phyloP scores from a whole-genome alignment of 2,329 filamentous ascomycete species.

The Alternaria rosae region DNA sequence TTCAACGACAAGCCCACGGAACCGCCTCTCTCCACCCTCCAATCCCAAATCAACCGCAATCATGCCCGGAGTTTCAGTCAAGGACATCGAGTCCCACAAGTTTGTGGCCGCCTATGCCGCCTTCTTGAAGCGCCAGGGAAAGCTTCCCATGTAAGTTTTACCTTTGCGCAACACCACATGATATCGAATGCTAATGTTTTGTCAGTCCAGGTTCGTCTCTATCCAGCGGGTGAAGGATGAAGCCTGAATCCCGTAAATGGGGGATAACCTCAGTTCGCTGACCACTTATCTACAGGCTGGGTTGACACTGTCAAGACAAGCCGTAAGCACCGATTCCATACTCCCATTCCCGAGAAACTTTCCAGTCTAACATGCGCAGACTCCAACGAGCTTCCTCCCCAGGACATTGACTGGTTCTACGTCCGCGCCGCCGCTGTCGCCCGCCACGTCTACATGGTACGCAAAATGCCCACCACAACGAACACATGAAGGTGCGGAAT shows the following conservation, averaged over 20 bases:
- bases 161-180: neutral
- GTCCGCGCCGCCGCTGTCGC: constrained; percentile 91
- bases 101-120: constrained; percentile 86
- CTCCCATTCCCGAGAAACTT: neutral
- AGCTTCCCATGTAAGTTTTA: constrained; percentile 72
- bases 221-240: constrained; percentile 49
- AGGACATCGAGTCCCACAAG: constrained; percentile 89
- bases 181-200: constrained; percentile 27
- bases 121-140: constrained; percentile 94
- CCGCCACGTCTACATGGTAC: constrained; percentile 89
- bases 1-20: constrained; percentile 33
- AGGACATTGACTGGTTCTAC: constrained; percentile 97
- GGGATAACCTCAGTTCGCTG: constrained; percentile 56
- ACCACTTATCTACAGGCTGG: constrained; percentile 76
- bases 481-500: neutral
- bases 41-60: constrained; percentile 61
- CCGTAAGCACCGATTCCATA: constrained; percentile 43
- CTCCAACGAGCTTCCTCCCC: constrained; percentile 96
- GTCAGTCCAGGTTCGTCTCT: constrained; percentile 70
- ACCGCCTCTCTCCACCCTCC: constrained; percentile 17
- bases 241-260: constrained; percentile 64
- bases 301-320: constrained; percentile 99
- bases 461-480: neutral
- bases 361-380: constrained; percentile 51
- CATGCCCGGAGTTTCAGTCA: constrained; percentile 83